Evolutionary conservation across 805 yeast species (phyloP), one percentile per base, ranked within the genome.

Genomic region (Metschnikowia noctiluminum): DNA sequence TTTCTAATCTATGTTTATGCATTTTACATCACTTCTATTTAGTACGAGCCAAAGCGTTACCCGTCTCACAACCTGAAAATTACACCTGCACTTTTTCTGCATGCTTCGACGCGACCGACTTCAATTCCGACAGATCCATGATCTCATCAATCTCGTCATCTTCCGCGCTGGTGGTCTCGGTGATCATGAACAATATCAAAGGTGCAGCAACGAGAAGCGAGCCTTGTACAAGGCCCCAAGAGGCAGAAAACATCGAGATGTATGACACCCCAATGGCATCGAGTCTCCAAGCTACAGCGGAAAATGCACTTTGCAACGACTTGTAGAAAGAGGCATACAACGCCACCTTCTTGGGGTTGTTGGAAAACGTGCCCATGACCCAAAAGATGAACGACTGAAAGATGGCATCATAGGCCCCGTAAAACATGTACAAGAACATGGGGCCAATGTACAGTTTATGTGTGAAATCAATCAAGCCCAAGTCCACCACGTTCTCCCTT

Each of bases 251-350:
- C 61, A 78, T 59, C 35, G 59, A 58, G 57, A 68, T 65, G 61
- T 71, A 81, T 8, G 69, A 52, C 28, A 48, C 51, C 11, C 58
- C 62, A 34, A 68, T 50, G 30, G 79, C 74, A 58, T 81, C 85
- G 52, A 80, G 63, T 56, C 82, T 66, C 85, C 85, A 82, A 12
- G 75, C 76, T 41, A 82, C 69, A 26, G 82, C 86, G 12, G 82
- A 80, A 60, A 84, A 84, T 9, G 85, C 85, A 37, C 82, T 75
- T 65, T 82, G 87, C 50, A 82, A 63, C 49, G 83, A 80, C 68
- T 82, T 82, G 69, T 81, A 82, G 62, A 78, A 78, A 37, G 85
- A 85, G 15, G 83, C 82, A 57, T 79, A 78, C 50, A 81, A 62
- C 27, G 84, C 80, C 36, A 72, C 68, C 62, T 76, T 78, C 65